phyloP scores from a whole-genome alignment of 768 basidiomycete species.

The Boletus rufocinnamomeus region DNA sequence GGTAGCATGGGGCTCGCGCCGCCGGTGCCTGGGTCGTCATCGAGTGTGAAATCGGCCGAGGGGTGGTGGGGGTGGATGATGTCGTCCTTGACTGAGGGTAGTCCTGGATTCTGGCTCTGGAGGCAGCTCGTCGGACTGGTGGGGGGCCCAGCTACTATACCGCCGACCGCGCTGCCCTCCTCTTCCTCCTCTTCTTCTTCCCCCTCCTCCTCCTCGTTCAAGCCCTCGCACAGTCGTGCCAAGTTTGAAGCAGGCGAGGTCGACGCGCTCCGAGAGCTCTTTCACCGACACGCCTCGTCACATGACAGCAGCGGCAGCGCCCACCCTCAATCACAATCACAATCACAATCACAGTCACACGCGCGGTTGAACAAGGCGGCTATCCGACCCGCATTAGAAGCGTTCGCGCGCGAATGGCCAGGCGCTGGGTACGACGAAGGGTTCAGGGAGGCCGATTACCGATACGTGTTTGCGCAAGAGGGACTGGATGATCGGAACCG shows the following conservation, averaged over 20 bases:
- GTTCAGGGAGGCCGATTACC: slow-evolving; percentile 61
- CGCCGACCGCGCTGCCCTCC: background rate
- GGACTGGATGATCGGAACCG: slow-evolving; percentile 53
- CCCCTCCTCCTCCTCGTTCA: slow-evolving; percentile 11
- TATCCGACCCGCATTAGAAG: slow-evolving; percentile 45
- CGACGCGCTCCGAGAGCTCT: slow-evolving; percentile 43
- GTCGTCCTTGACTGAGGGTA: background rate
- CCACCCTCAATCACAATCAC: too few species aligned
- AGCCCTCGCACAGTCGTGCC: slow-evolving; percentile 46
- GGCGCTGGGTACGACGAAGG: slow-evolving; percentile 59
- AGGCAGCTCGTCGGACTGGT: slow-evolving; percentile 29
- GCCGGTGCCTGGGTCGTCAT: slow-evolving; percentile 34
- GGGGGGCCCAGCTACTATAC: background rate
- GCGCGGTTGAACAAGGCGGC: slow-evolving; percentile 38
- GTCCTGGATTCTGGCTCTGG: background rate
- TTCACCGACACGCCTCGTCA: slow-evolving; percentile 20
- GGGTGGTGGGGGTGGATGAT: slow-evolving; percentile 7
- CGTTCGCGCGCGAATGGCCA: slow-evolving; percentile 39
- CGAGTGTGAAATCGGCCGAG: background rate
- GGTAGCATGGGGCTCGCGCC: slow-evolving; percentile 82
- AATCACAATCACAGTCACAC: too few species aligned
- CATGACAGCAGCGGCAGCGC: background rate
- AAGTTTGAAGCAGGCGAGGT: slow-evolving; percentile 56
- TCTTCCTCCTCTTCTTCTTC: background rate
- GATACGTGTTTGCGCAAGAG: slow-evolving; percentile 75